Conservation (phyloP, 495 filamentous ascomycete genomes). For the Talaromyces stipitatus region DNA sequence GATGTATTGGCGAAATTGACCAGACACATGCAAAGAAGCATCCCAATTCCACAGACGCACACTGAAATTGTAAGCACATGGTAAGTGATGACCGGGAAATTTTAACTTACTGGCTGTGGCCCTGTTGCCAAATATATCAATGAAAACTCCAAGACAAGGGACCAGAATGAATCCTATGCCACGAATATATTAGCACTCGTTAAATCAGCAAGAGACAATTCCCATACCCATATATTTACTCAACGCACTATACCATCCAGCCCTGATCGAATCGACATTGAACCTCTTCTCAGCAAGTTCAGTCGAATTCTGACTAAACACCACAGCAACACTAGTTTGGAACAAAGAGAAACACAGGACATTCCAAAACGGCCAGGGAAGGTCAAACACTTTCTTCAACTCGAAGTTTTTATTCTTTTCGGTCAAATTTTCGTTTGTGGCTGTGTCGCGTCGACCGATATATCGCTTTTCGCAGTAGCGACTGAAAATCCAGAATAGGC, state of each 20-base stretch:
- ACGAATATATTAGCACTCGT: not conserved
- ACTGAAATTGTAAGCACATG: constrained; percentile 11
- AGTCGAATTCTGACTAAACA: constrained; percentile 36
- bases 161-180: constrained; percentile 32
- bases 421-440: constrained; percentile 30
- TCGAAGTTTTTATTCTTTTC: constrained; percentile 42
- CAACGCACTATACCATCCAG: constrained; percentile 37
- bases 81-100: too few species aligned
- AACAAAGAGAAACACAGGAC: constrained; percentile 35
- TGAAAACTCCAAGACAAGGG: constrained; percentile 33
- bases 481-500: constrained; percentile 34
- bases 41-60: constrained; percentile 26
- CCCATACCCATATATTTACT: constrained; percentile 33
- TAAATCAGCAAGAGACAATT: not conserved
- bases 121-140: constrained; percentile 36
- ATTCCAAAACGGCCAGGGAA: constrained; percentile 39
- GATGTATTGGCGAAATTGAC: constrained; percentile 27
- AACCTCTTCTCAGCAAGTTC: constrained; percentile 38
- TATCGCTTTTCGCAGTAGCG: constrained; percentile 26
- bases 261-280: constrained; percentile 28
- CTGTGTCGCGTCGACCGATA: constrained; percentile 23
- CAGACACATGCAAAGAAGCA: constrained; percentile 33
- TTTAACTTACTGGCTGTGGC: constrained; percentile 28
- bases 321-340: constrained; percentile 30
- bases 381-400: constrained; percentile 29